Evolutionary conservation across 2,329 filamentous ascomycete species (phyloP).

Genomic region (Verticillium nubilum): DNA sequence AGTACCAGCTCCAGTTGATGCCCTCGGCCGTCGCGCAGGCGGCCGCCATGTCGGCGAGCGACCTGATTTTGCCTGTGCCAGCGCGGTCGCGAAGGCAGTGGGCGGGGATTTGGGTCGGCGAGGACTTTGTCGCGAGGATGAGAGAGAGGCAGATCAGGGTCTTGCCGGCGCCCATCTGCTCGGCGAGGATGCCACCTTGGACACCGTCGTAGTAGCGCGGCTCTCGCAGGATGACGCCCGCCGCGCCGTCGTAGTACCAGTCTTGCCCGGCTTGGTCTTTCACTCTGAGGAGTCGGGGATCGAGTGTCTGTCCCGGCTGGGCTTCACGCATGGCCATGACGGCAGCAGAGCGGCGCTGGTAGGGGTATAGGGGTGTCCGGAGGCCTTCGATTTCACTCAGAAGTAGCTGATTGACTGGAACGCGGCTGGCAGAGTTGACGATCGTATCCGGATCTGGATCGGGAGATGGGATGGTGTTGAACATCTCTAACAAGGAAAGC

Average conservation of each 20-base stretch:
- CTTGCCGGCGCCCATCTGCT: slow-evolving; percentile 81
- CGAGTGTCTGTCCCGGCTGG: slow-evolving; percentile 57
- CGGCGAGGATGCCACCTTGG: slow-evolving; percentile 71
- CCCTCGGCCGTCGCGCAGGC: slow-evolving; percentile 60
- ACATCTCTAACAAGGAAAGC: slow-evolving; percentile 60
- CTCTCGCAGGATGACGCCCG: slow-evolving; percentile 56
- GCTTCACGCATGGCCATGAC: slow-evolving; percentile 79
- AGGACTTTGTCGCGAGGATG: slow-evolving; percentile 68
- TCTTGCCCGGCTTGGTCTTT: slow-evolving; percentile 52
- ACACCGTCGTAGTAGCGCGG: slow-evolving; percentile 69
- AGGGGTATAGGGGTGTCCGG: slow-evolving; percentile 63
- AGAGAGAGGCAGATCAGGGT: slow-evolving; percentile 79
- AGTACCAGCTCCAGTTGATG: slow-evolving; percentile 64
- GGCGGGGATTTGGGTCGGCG: slow-evolving; percentile 44
- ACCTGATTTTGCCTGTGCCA: slow-evolving; percentile 43
- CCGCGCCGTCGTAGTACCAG: slow-evolving; percentile 68
- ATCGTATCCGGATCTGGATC: slow-evolving; percentile 46
- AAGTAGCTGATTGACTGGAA: slow-evolving; percentile 52
- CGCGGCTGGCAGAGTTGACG: slow-evolving; percentile 41
- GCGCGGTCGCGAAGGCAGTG: slow-evolving; percentile 22
- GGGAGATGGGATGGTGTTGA: slow-evolving; percentile 69
- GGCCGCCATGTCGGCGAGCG: slow-evolving; percentile 71
- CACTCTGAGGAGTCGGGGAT: slow-evolving; percentile 64
- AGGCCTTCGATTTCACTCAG: slow-evolving; percentile 50
- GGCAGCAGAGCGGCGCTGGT: slow-evolving; percentile 75